Conservation (phyloP, 495 filamentous ascomycete species). For the Penicillium salamii region DNA sequence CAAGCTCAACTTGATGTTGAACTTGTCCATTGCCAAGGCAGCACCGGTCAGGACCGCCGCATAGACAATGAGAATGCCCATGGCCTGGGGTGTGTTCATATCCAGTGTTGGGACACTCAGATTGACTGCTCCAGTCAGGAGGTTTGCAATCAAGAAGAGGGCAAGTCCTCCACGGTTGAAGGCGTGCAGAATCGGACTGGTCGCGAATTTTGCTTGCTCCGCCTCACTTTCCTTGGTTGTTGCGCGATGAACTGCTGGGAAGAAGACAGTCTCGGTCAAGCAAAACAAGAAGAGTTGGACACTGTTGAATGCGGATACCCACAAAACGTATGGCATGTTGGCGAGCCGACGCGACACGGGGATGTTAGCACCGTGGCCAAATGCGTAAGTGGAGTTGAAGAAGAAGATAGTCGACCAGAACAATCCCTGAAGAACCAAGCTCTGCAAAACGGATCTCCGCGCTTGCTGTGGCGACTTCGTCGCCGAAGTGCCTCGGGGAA, state of each 20-base stretch:
- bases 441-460: conserved; percentile 55
- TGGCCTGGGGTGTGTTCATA: conserved; percentile 55
- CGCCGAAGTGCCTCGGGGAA: conserved; percentile 55
- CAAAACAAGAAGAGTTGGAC: conserved; percentile 75
- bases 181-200: conserved; percentile 72
- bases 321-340: conserved; percentile 90
- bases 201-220: conserved; percentile 65
- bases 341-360: conserved; percentile 83
- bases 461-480: conserved; percentile 37
- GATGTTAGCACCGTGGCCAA: conserved; percentile 62
- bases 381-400: conserved; percentile 60
- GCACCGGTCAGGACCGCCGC: conserved; percentile 59
- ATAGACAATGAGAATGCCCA: conserved; percentile 75
- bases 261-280: conserved; percentile 70
- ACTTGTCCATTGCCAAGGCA: conserved; percentile 69
- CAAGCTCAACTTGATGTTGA: conserved; percentile 70
- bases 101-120: conserved; percentile 78
- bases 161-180: conserved; percentile 88
- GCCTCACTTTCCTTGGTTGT: conserved; percentile 38
- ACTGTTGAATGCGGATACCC: conserved; percentile 86
- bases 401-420: conserved; percentile 68
- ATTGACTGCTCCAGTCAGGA: conserved; percentile 87
- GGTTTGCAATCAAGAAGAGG: conserved; percentile 84
- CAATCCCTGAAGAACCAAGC: conserved; percentile 55
- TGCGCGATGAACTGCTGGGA: conserved; percentile 65